A percentile compares a stretch with the other conserved stretches of the same genome.
These are phyloP conservation scores for Penicillium aurantiogriseum DNA, from an alignment of 2,329 filamentous ascomycete genomes.

Conservation along the genomic window DNA sequence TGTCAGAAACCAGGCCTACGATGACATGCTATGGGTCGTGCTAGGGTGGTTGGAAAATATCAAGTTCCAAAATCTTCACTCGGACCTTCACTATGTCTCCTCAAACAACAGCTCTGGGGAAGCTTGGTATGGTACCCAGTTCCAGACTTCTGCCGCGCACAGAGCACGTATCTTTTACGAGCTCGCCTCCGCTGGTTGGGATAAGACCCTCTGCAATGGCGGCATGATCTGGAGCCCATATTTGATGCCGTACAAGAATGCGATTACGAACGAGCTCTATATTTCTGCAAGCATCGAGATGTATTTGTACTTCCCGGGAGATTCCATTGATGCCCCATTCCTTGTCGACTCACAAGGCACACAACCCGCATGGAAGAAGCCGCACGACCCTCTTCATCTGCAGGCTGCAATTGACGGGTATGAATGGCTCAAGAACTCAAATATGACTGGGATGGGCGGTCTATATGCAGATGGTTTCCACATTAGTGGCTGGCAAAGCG, in stretches of 20 bases:
- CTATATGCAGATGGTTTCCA: constrained; percentile 89
- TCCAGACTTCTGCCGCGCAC: constrained; percentile 74
- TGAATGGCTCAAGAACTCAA: constrained; percentile 72
- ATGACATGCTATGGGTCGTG: constrained; percentile 95
- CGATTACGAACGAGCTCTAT: constrained; percentile 90
- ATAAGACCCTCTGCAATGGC: constrained; percentile 73
- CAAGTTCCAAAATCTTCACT: constrained; percentile 72
- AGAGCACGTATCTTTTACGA: constrained; percentile 84
- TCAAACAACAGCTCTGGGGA: constrained; percentile 22
- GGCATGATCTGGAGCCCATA: constrained; percentile 90
- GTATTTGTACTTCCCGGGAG: constrained; percentile 86
- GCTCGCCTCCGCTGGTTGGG: constrained; percentile 75
- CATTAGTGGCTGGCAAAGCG: constrained; percentile 62
- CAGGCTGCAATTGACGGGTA: constrained; percentile 75
- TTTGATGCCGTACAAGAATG: constrained; percentile 84
- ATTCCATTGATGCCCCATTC: constrained; percentile 71
- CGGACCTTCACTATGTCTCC: constrained; percentile 56
- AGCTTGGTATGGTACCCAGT: constrained; percentile 73
- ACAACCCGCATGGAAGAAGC: constrained; percentile 33
- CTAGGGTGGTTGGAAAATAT: constrained; percentile 84
- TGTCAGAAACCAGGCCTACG: constrained; percentile 76
- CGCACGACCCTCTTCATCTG: constrained; percentile 64
- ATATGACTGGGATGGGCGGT: constrained; percentile 75
- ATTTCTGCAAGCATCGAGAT: constrained; percentile 81
- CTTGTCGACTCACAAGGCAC: constrained; percentile 27